These are phyloP conservation scores for Brettanomyces naardenensis DNA, from an alignment of 805 yeast species.

Conservation along the genomic window DNA sequence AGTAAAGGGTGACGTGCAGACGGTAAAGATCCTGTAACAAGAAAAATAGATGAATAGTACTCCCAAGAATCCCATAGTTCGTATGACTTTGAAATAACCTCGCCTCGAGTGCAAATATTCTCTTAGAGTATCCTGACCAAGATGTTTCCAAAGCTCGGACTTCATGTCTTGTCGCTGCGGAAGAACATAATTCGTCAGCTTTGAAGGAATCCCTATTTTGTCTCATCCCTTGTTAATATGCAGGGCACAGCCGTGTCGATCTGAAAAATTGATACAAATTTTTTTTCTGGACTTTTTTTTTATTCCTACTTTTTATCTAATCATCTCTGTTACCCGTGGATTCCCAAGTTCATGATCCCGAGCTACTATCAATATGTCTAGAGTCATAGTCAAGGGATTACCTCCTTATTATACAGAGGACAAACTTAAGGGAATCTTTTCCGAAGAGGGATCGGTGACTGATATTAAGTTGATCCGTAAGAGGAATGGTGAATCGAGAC, in stretches of 20 bases:
- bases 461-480: slow-evolving; percentile 83
- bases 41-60: slow-evolving; percentile 14
- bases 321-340: too few relatives aligned
- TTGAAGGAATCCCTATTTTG: too few relatives aligned
- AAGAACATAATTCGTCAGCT: too few relatives aligned
- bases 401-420: slow-evolving; percentile 76
- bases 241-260: not conserved
- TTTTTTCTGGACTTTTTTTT: slow-evolving; percentile 1
- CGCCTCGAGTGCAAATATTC: slow-evolving; percentile 1
- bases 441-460: slow-evolving; percentile 55
- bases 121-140: slow-evolving; percentile 6
- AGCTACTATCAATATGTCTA: slow-evolving; percentile 53
- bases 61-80: slow-evolving; percentile 16
- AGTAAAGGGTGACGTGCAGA: slow-evolving; percentile 12
- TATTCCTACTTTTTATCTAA: not conserved
- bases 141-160: slow-evolving; percentile 5
- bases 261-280: not conserved
- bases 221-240: too few relatives aligned
- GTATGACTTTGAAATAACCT: slow-evolving; percentile 7
- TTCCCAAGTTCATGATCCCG: too few relatives aligned
- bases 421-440: slow-evolving; percentile 59
- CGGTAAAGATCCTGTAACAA: slow-evolving; percentile 10
- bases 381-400: slow-evolving; percentile 85
- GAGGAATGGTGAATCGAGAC: slow-evolving; percentile 77
- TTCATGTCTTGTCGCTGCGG: slow-evolving; percentile 1